Evolutionary conservation across 164 flowering plant genomes (phyloP).

Genomic region (Santalum album): DNA sequence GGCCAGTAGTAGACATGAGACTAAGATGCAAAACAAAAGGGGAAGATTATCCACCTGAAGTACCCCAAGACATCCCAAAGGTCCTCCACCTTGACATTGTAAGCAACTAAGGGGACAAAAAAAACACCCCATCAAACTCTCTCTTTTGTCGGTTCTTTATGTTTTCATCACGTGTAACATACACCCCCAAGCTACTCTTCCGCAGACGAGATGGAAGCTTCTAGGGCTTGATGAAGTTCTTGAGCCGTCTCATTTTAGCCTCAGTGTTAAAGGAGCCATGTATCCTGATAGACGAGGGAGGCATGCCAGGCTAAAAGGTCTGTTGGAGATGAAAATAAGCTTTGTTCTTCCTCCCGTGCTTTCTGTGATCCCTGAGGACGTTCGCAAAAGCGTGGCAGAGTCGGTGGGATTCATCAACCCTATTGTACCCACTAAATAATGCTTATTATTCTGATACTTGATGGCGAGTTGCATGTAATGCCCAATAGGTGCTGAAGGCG

Average conservation of each 20-base stretch:
- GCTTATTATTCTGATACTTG: no score
- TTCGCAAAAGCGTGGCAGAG: slow-evolving; percentile 41
- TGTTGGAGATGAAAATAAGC: slow-evolving; percentile 53
- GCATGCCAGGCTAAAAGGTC: slow-evolving; percentile 50
- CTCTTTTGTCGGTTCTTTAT: no score
- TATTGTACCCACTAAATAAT: no score
- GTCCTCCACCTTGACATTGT: slow-evolving; percentile 74
- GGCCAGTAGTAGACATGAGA: slow-evolving; percentile 62
- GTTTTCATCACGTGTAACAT: neutral
- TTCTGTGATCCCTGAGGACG: slow-evolving; percentile 50
- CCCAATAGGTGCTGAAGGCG: slow-evolving; percentile 52
- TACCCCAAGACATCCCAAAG: slow-evolving; percentile 40
- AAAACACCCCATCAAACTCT: no score
- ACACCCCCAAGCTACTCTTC: slow-evolving; percentile 4
- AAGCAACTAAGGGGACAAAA: slow-evolving; percentile 23
- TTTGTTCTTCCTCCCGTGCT: slow-evolving; percentile 56
- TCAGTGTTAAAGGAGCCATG: slow-evolving; percentile 51
- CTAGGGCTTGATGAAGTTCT: slow-evolving; percentile 50
- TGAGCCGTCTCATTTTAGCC: slow-evolving; percentile 50
- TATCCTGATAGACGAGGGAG: slow-evolving; percentile 51
- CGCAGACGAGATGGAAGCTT: slow-evolving; percentile 80
- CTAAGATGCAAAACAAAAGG: slow-evolving; percentile 50
- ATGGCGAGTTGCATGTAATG: no score
- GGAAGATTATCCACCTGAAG: slow-evolving; percentile 54
- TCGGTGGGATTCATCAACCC: slow-evolving; percentile 31